phyloP scores from a whole-genome alignment of 371 early-diverging fungal species.

The Apophysomyces ossiformis region DNA sequence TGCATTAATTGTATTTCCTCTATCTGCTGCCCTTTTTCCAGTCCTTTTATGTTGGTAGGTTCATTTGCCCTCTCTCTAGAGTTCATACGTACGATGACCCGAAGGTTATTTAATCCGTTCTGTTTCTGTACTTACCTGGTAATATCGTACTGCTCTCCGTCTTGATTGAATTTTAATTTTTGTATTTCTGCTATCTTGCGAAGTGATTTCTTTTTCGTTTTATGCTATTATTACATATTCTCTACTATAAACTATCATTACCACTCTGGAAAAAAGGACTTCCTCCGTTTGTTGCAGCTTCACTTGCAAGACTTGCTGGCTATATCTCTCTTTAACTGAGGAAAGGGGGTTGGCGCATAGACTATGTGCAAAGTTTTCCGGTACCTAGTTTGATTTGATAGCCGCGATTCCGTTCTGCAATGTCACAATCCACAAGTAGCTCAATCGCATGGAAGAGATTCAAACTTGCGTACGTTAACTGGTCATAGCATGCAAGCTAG shows the following conservation, averaged over 20 bases:
- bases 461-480: neutral
- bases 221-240: neutral
- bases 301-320: neutral
- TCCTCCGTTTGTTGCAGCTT: neutral
- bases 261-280: neutral
- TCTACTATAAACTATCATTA: neutral
- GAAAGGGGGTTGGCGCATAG: too few relatives aligned
- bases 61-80: neutral
- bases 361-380: too few relatives aligned
- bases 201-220: neutral
- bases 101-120: neutral
- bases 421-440: neutral
- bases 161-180: neutral
- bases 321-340: neutral
- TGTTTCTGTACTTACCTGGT: neutral
- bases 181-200: neutral
- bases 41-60: neutral
- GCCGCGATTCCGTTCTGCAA: neutral
- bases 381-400: neutral
- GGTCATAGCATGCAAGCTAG: neutral
- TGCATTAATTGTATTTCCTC: neutral
- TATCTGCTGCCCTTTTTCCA: neutral
- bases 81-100: neutral
- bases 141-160: neutral
- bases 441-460: neutral